phyloP scores from a whole-genome alignment of 2,329 filamentous ascomycete species.

The Cordyceps javanica region DNA sequence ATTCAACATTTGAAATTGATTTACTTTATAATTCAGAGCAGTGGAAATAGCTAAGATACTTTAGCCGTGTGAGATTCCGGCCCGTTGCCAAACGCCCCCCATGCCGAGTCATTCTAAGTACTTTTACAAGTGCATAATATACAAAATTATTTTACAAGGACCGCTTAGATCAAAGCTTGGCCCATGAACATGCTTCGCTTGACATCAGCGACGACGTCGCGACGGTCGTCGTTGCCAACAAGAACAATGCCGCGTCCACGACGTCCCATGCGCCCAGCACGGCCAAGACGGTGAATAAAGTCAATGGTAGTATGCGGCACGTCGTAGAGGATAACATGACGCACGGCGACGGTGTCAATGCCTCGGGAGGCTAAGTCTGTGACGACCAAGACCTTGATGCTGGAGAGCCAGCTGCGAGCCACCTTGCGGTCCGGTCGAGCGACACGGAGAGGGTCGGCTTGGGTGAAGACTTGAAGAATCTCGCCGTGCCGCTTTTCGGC shows the following conservation, averaged over 20 bases:
- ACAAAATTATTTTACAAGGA: conserved; percentile 2
- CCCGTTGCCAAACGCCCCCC: background rate
- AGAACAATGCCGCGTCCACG: conserved; percentile 85
- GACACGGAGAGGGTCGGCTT: conserved; percentile 34
- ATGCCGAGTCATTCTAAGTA: background rate
- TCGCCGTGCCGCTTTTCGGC: conserved; percentile 70
- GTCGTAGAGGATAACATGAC: conserved; percentile 90
- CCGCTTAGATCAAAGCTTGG: conserved; percentile 61
- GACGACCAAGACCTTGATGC: conserved; percentile 87
- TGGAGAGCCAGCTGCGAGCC: conserved; percentile 51
- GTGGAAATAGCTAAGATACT: background rate
- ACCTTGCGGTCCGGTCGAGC: conserved; percentile 20
- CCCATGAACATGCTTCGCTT: conserved; percentile 83
- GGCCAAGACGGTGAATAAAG: conserved; percentile 91
- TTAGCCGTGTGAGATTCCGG: background rate
- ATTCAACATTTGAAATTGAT: too few species aligned
- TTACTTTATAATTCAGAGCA: background rate
- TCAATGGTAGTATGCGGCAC: conserved; percentile 98
- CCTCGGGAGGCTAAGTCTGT: conserved; percentile 89
- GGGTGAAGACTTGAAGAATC: conserved; percentile 69
- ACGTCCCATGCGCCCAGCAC: conserved; percentile 87
- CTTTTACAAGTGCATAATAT: conserved; percentile 1
- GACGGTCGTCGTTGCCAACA: conserved; percentile 81
- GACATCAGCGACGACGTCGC: conserved; percentile 87
- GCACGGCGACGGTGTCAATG: conserved; percentile 87